Base-by-base conservation (phyloP, 1,284 basidiomycete species). In the Nidula niveotomentosa region DNA sequence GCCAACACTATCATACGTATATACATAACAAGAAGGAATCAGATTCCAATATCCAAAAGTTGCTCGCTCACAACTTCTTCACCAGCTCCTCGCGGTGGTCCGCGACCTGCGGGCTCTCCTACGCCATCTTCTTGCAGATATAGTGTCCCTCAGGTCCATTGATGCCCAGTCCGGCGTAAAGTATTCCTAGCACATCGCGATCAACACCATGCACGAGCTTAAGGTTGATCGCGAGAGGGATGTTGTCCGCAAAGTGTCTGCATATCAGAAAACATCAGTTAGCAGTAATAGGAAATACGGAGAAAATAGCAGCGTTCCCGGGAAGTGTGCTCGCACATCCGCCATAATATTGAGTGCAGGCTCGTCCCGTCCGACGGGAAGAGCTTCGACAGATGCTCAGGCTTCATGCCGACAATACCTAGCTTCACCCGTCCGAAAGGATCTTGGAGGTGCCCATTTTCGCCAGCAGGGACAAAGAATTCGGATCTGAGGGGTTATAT, bases 311-410 rank as follows among this genome's bases (percentile, higher is more conserved):
- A 55, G 85, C 86, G 82, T 76, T 89, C n/a, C n/a, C n/a, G n/a
- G 85, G 66, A 88, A 91, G 60, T 91, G 91, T 0, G 85, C 90
- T 1, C 86, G 75, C 3, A 86, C 85, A 43, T 85, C 79, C 0
- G 88, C 84, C 85, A 90, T 89, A 60, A 90, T 86, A 8, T 68
- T 64, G 3, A 91, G 64, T 0, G 82, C 85, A 0, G 79, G 71
- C 17, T 84, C 82, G 76, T 80, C 0, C 69, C 67, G 58, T 88
- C 85, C 0, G 76, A 54, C 0, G 83, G 77, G 2, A 85, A 69
- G 0, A 92, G 64, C 56, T 80, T 84, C 0, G 77, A 66, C 0
- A 88, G 63, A 51, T 85, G 80, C 1, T 66, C 62, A 0, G 77
- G 65, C 37, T 72, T 68, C 1, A 77, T 63, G 0, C 73, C 73